phyloP scores from a whole-genome alignment of 495 filamentous ascomycete genomes.

The Penicillium lividum region DNA sequence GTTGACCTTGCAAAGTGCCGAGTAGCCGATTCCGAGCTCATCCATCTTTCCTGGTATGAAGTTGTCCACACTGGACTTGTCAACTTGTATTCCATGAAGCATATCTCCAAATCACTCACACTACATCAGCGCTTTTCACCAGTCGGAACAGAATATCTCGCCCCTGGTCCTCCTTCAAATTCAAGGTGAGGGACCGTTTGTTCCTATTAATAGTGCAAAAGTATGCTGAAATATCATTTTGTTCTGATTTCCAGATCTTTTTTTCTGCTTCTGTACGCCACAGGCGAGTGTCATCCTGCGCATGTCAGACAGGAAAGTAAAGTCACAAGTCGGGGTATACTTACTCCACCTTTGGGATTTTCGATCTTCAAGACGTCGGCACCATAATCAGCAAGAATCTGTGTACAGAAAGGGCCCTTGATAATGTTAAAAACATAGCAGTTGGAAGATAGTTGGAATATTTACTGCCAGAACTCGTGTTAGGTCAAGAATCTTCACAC shows the following conservation, averaged over 20 bases:
- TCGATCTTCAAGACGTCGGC: constrained; percentile 92
- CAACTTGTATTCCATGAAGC: neutral
- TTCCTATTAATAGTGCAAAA: constrained; percentile 67
- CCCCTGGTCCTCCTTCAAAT: constrained; percentile 72
- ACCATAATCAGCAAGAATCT: constrained; percentile 89
- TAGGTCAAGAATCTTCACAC: constrained; percentile 81
- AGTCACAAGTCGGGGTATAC: neutral
- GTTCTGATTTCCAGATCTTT: constrained; percentile 22
- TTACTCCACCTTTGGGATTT: constrained; percentile 72
- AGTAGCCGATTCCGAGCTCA: constrained; percentile 78
- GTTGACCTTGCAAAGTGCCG: constrained; percentile 67
- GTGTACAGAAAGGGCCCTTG: constrained; percentile 77
- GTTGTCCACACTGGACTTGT: constrained; percentile 65
- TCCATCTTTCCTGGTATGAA: constrained; percentile 80
- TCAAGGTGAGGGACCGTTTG: constrained; percentile 83
- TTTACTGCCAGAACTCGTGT: constrained; percentile 83
- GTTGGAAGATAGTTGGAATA: neutral
- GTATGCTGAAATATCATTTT: constrained; percentile 22
- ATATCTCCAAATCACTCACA: constrained; percentile 31
- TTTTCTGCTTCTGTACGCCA: constrained; percentile 24
- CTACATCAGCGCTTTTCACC: constrained; percentile 71
- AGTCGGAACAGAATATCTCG: constrained; percentile 74
- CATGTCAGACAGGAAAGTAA: constrained; percentile 28
- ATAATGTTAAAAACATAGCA: neutral
- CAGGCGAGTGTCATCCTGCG: constrained; percentile 26